A percentile compares a stretch with the other conserved stretches of the same genome.
Evolutionary conservation across 2,329 filamentous ascomycete genomes (phyloP).

Genomic region (Cytospora piceicola): DNA sequence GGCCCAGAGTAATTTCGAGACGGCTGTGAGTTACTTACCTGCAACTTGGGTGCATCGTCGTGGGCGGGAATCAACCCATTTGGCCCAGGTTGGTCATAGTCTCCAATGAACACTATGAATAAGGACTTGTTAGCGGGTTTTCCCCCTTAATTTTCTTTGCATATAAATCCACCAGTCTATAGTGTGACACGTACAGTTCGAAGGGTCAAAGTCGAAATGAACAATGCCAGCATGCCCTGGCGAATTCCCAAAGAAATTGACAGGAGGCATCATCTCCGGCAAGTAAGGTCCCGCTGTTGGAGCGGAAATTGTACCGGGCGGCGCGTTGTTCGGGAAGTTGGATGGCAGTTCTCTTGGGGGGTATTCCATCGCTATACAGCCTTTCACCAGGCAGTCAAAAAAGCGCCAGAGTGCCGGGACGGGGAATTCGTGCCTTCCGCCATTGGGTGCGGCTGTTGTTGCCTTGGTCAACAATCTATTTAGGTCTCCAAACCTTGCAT

Average conservation of each 20-base stretch:
- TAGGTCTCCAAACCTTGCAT: conserved; percentile 12
- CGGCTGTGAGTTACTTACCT: neutral
- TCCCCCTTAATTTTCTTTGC: no score
- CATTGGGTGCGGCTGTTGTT: neutral
- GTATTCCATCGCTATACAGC: conserved; percentile 30
- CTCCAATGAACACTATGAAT: neutral
- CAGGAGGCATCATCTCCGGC: conserved; percentile 3
- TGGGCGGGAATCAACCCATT: neutral
- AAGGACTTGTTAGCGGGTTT: no score
- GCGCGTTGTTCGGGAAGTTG: neutral
- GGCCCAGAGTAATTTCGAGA: neutral
- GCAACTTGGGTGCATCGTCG: neutral
- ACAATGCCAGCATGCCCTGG: neutral
- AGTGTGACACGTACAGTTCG: conserved; percentile 1
- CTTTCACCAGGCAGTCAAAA: conserved; percentile 31
- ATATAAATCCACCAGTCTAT: no score
- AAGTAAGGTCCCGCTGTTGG: neutral
- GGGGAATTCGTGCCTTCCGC: neutral
- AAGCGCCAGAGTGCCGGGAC: conserved; percentile 30
- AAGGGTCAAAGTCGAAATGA: conserved; percentile 13
- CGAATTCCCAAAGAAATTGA: neutral
- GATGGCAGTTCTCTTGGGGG: conserved; percentile 21
- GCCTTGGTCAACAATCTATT: neutral
- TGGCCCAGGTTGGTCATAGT: neutral
- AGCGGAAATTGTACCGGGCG: neutral